Conservation (phyloP, 2,329 filamentous ascomycete species). For the Phialophora macrospora region DNA sequence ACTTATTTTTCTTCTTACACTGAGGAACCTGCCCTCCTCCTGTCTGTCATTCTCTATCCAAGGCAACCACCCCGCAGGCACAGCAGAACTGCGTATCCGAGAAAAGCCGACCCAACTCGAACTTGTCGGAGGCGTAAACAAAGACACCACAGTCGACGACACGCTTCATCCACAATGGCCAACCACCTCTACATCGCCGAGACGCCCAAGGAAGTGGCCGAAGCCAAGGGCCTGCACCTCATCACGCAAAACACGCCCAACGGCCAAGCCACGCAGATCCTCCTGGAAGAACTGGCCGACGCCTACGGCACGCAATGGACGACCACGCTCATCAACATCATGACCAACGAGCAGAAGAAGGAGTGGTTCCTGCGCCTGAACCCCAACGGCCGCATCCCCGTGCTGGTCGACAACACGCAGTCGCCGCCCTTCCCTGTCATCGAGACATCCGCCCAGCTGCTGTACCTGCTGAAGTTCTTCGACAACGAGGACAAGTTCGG, state of each 20-base stretch:
- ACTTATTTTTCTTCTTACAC: slow-evolving; percentile 2
- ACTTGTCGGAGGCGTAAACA: too few species aligned
- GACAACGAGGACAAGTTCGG: slow-evolving; percentile 58
- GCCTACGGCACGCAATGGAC: slow-evolving; percentile 57
- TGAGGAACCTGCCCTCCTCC: slow-evolving; percentile 4
- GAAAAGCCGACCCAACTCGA: too few species aligned
- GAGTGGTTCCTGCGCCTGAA: slow-evolving; percentile 48
- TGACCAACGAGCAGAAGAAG: slow-evolving; percentile 61
- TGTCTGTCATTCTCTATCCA: not conserved
- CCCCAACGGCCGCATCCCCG: slow-evolving; percentile 52
- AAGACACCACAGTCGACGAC: not conserved
- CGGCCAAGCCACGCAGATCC: slow-evolving; percentile 58
- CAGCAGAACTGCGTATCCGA: not conserved
- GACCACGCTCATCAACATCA: slow-evolving; percentile 56
- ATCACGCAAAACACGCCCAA: slow-evolving; percentile 59
- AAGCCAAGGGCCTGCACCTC: slow-evolving; percentile 58
- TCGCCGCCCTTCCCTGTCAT: slow-evolving; percentile 57
- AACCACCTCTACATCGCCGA: slow-evolving; percentile 50
- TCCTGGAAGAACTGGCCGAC: slow-evolving; percentile 61
- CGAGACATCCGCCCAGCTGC: slow-evolving; percentile 59
- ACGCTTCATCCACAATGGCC: not conserved
- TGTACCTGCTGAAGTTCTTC: slow-evolving; percentile 57
- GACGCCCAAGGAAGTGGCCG: slow-evolving; percentile 53
- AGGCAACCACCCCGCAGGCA: not conserved
- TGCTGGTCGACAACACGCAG: slow-evolving; percentile 57